A percentile compares a stretch with the other conserved stretches of the same genome.
phyloP scores from a whole-genome alignment of 2,329 filamentous ascomycete species.

The Bisporella sp. region DNA sequence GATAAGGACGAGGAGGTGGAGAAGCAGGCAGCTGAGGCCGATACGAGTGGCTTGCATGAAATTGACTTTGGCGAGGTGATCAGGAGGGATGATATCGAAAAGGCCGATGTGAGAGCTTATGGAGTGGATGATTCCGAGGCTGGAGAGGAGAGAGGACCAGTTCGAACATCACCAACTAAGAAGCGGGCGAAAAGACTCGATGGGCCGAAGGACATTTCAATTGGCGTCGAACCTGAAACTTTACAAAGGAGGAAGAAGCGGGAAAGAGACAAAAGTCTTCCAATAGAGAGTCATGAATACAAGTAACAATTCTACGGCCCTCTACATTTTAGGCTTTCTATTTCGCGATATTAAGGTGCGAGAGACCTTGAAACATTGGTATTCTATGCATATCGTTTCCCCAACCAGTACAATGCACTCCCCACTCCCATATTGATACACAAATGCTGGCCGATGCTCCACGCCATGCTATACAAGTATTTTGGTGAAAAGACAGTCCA shows the following conservation, averaged over 20 bases:
- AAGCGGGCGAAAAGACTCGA: not conserved
- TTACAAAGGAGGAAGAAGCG: conserved; percentile 42
- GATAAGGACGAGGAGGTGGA: not conserved
- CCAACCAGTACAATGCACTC: conserved; percentile 49
- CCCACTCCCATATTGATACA: conserved; percentile 60
- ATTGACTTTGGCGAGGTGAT: conserved; percentile 27
- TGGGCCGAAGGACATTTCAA: not conserved
- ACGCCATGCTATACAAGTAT: conserved; percentile 86
- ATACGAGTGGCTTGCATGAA: not conserved
- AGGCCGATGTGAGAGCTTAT: not conserved
- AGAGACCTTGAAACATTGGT: no score
- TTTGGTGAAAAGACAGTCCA: conserved; percentile 99
- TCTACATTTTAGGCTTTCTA: no score
- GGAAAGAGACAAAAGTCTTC: conserved; percentile 34
- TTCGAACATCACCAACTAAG: not conserved
- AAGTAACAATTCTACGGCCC: no score
- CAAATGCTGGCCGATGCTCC: conserved; percentile 78
- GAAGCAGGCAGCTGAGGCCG: not conserved
- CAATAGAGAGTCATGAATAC: no score
- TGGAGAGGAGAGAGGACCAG: not conserved
- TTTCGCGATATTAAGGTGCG: no score
- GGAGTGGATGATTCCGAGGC: not conserved
- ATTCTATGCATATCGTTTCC: conserved; percentile 26
- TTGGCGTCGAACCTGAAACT: not conserved
- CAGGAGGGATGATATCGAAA: conserved; percentile 17